A percentile compares a stretch with the other conserved stretches of the same genome.
phyloP scores from a whole-genome alignment of 2,329 filamentous ascomycete species.

The Ophiostoma sp. region DNA sequence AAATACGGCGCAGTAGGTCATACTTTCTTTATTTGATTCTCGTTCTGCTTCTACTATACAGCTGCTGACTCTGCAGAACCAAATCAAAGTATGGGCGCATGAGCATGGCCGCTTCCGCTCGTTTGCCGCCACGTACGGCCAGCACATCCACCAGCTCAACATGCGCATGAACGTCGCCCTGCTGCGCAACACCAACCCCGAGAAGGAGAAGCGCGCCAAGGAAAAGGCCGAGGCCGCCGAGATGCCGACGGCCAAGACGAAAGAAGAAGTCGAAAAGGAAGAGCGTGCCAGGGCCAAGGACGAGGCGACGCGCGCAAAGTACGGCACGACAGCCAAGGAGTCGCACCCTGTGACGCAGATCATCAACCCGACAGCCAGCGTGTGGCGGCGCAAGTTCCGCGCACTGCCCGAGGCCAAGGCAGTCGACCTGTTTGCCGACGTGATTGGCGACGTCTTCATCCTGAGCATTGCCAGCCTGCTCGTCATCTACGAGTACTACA shows the following conservation, averaged over 20 bases:
- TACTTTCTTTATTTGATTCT: neutral
- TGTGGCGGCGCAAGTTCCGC: conserved; percentile 60
- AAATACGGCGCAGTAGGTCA: conserved; percentile 62
- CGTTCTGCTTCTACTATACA: neutral
- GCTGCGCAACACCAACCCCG: conserved; percentile 53
- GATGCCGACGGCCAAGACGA: conserved; percentile 59
- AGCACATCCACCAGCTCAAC: conserved; percentile 61
- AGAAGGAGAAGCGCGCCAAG: conserved; percentile 53
- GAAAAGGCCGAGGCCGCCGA: conserved; percentile 60
- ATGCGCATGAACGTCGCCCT: conserved; percentile 59
- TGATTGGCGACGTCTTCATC: conserved; percentile 60
- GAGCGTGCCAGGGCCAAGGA: conserved; percentile 41
- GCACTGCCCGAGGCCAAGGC: conserved; percentile 60
- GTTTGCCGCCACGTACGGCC: conserved; percentile 58
- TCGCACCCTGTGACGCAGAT: conserved; percentile 36
- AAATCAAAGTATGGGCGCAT: conserved; percentile 60
- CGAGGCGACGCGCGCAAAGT: conserved; percentile 47
- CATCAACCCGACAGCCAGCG: conserved; percentile 35
- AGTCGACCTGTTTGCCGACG: conserved; percentile 62
- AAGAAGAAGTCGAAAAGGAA: conserved; percentile 55
- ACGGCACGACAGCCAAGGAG: conserved; percentile 39
- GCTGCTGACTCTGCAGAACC: conserved; percentile 46
- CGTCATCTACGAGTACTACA: conserved; percentile 59
- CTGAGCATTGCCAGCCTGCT: conserved; percentile 52
- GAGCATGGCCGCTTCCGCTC: conserved; percentile 57